These are phyloP conservation scores for Truncatella angustata DNA, from an alignment of 2,329 filamentous ascomycete genomes.

Conservation along the genomic window DNA sequence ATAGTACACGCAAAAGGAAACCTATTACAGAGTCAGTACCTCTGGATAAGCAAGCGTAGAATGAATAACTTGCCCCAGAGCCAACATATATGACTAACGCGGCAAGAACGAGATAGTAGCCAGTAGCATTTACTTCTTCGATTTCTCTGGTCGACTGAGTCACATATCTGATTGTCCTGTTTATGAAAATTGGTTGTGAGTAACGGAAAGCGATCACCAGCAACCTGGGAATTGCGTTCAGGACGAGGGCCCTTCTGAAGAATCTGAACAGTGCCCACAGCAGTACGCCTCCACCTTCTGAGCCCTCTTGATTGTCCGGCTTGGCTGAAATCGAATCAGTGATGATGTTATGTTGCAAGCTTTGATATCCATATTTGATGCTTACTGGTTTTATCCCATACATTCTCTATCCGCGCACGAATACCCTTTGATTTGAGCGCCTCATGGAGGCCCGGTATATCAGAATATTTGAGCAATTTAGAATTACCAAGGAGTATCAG, in stretches of 20 bases:
- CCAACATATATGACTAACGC: conserved; percentile 35
- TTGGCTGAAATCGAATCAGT: not conserved
- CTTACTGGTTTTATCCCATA: not conserved
- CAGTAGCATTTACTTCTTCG: conserved; percentile 10
- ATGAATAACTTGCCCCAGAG: conserved; percentile 29
- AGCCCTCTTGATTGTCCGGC: not conserved
- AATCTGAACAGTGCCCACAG: not conserved
- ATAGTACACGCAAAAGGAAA: not conserved
- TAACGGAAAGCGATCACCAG: conserved; percentile 38
- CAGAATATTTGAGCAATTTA: not conserved
- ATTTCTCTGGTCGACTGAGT: conserved; percentile 5
- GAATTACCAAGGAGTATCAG: conserved; percentile 6
- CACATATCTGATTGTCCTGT: conserved; percentile 32
- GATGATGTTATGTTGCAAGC: not conserved
- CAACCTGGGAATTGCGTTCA: conserved; percentile 23
- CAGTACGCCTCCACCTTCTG: not conserved
- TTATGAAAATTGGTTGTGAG: conserved; percentile 39
- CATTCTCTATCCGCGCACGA: not conserved
- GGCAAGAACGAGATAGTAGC: conserved; percentile 29
- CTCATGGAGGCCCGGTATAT: not conserved
- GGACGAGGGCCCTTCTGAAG: not conserved
- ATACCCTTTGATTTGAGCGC: not conserved
- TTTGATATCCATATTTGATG: not conserved
- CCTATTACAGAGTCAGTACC: not conserved
- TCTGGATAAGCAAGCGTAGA: not conserved